phyloP scores from a whole-genome alignment of 2,329 filamentous ascomycete species.

The Tolypocladium endophyticum region DNA sequence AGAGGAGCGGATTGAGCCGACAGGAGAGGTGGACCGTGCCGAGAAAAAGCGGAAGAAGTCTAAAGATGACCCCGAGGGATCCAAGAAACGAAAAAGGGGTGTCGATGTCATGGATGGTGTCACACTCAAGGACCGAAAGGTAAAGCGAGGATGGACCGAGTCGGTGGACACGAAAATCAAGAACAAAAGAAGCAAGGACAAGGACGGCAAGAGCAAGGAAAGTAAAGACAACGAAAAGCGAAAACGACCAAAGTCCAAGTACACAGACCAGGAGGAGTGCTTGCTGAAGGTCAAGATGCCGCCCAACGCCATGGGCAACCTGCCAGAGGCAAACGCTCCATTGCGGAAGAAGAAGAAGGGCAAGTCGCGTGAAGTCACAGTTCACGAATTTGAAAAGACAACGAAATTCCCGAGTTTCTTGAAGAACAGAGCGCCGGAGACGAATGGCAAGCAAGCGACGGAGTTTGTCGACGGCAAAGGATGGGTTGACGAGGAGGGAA shows the following conservation, averaged over 20 bases:
- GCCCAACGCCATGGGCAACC: conserved; percentile 30
- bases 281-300: conserved; percentile 74
- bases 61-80: conserved; percentile 20
- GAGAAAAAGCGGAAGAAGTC: conserved; percentile 22
- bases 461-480: conserved; percentile 77
- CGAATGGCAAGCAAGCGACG: conserved; percentile 25
- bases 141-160: conserved; percentile 86
- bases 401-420: conserved; percentile 76
- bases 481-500: conserved; percentile 74
- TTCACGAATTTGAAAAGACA: conserved; percentile 87
- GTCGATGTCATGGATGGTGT: conserved; percentile 50
- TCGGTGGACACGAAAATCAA: conserved; percentile 39
- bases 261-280: conserved; percentile 70
- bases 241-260: conserved; percentile 61
- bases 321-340: conserved; percentile 28
- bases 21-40: conserved; percentile 18
- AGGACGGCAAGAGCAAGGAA: conserved; percentile 36
- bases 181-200: conserved; percentile 35
- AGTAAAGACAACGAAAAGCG: conserved; percentile 42
- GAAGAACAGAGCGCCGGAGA: conserved; percentile 33
- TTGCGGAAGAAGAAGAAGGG: conserved; percentile 50
- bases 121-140: conserved; percentile 62
- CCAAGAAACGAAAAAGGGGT: conserved; percentile 40
- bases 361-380: conserved; percentile 43
- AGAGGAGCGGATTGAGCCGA: conserved; percentile 25